A percentile compares a stretch with the other conserved stretches of the same genome.
phyloP scores from a whole-genome alignment of 345 rosid genomes.

The Gossypium stocksii region DNA sequence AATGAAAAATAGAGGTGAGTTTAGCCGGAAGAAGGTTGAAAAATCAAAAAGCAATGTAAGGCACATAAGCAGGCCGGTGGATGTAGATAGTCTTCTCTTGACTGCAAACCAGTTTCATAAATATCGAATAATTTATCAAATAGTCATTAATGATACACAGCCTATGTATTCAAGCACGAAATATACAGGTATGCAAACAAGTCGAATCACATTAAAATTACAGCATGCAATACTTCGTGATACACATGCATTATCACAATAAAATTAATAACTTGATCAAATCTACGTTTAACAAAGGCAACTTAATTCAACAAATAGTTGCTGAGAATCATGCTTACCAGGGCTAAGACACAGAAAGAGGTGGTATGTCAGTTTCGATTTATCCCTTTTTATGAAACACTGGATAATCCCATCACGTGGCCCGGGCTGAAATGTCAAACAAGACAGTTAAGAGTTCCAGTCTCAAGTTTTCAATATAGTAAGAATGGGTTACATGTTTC shows the following conservation, averaged over 20 bases:
- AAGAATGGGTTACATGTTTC: not conserved
- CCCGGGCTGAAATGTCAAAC: conserved; percentile 43
- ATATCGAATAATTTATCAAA: too few relatives aligned
- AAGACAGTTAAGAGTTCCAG: not conserved
- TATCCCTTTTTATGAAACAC: conserved; percentile 64
- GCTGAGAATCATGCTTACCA: conserved; percentile 29
- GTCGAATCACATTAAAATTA: not conserved
- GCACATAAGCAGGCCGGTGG: not conserved
- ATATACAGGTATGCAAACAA: too few relatives aligned
- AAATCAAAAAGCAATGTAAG: not conserved
- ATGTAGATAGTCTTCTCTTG: not conserved
- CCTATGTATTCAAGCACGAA: too few relatives aligned
- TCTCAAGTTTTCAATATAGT: not conserved
- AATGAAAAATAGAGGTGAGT: not conserved
- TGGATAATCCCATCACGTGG: conserved; percentile 51
- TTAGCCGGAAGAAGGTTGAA: not conserved
- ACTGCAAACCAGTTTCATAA: not conserved
- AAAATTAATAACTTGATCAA: not conserved
- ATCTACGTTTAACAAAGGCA: not conserved
- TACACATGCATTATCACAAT: not conserved
- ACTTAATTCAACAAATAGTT: not conserved
- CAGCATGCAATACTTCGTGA: not conserved
- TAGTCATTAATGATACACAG: not conserved
- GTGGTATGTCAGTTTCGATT: conserved; percentile 55
- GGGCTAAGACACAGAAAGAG: conserved; percentile 61